Evolutionary conservation across 2,329 filamentous ascomycete species (phyloP).

Genomic region (Stagonosporopsis rhizophila): DNA sequence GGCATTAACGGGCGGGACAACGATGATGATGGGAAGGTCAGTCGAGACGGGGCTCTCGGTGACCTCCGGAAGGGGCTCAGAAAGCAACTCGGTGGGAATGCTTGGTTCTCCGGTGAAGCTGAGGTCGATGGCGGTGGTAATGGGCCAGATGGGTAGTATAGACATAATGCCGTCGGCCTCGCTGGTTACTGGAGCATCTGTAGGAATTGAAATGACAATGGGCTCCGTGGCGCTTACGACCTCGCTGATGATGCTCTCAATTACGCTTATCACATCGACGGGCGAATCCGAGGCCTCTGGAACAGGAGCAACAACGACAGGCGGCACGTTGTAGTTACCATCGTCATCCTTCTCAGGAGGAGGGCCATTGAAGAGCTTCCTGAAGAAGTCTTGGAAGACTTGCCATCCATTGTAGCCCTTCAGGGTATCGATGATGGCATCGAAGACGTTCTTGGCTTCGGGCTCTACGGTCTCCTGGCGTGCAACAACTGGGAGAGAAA

Average conservation of each 20-base stretch:
- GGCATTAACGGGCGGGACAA: slow-evolving; percentile 1
- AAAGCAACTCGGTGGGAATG: slow-evolving; percentile 9
- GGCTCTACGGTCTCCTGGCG: slow-evolving; percentile 6
- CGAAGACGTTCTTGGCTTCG: slow-evolving; percentile 14
- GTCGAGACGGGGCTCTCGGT: background rate
- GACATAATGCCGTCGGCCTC: slow-evolving; percentile 13
- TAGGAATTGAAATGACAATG: background rate
- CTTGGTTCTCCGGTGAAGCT: slow-evolving; percentile 4
- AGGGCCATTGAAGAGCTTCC: slow-evolving; percentile 15
- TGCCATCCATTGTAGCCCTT: slow-evolving; percentile 21
- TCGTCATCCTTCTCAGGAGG: slow-evolving; percentile 3
- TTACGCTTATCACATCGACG: slow-evolving; percentile 10
- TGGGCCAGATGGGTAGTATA: slow-evolving; percentile 21
- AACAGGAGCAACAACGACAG: background rate
- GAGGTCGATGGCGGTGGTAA: slow-evolving; percentile 22
- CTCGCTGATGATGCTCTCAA: slow-evolving; percentile 12
- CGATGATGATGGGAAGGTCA: slow-evolving; percentile 1
- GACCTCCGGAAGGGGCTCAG: background rate
- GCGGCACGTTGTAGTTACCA: background rate
- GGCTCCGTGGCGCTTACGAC: slow-evolving; percentile 4
- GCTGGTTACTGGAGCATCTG: background rate
- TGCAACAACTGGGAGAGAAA: slow-evolving; percentile 7
- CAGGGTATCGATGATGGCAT: slow-evolving; percentile 16
- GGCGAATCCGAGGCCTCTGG: slow-evolving; percentile 2
- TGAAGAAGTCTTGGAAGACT: slow-evolving; percentile 25